Conservation (phyloP, 495 filamentous ascomycete species). For the Hypoxylon lenormandii region DNA sequence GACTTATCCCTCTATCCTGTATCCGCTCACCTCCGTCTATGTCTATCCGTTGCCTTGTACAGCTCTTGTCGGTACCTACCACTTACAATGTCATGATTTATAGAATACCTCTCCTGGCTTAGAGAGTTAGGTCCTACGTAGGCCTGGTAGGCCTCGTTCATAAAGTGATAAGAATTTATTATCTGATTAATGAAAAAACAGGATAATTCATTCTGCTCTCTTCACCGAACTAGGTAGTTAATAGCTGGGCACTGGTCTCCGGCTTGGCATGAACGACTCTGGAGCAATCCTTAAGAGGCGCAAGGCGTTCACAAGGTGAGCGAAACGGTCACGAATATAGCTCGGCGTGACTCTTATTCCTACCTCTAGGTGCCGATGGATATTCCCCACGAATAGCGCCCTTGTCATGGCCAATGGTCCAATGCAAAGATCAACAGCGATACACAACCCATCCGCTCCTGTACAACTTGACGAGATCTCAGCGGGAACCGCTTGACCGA, state of each 20-base stretch:
- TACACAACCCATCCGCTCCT: slow-evolving; percentile 23
- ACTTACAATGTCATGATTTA: too few species aligned
- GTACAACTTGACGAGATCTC: slow-evolving; percentile 40
- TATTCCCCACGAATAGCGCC: not conserved
- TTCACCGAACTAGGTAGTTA: slow-evolving; percentile 21
- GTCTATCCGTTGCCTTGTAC: too few species aligned
- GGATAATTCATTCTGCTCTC: not conserved
- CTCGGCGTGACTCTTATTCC: slow-evolving; percentile 38
- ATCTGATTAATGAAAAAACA: too few species aligned
- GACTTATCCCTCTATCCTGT: too few species aligned
- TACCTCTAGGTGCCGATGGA: not conserved
- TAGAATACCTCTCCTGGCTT: not conserved
- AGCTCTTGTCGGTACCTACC: too few species aligned
- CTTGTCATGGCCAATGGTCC: not conserved
- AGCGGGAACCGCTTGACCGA: slow-evolving; percentile 27
- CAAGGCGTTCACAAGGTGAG: slow-evolving; percentile 23
- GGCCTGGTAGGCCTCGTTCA: not conserved
- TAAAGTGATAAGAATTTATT: too few species aligned
- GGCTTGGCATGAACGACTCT: slow-evolving; percentile 15
- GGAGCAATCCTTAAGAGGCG: slow-evolving; percentile 36
- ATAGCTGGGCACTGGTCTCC: slow-evolving; percentile 4
- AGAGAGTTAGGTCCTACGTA: too few species aligned
- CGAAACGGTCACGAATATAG: not conserved
- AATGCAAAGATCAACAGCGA: slow-evolving; percentile 14
- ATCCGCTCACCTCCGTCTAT: too few species aligned